phyloP scores from a whole-genome alignment of 441 rosid species.

The Erodium texanum region DNA sequence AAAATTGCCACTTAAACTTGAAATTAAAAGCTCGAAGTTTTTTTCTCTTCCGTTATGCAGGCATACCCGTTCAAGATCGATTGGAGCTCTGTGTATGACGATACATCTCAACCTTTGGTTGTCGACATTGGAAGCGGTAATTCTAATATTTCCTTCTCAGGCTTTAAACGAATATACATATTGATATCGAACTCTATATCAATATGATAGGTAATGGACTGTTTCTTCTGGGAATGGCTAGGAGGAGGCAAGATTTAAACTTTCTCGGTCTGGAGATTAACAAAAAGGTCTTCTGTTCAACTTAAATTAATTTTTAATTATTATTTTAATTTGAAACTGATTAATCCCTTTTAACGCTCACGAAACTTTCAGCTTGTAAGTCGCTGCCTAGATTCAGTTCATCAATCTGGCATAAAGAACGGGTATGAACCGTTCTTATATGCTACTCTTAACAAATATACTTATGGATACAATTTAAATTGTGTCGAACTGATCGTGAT shows the following conservation, averaged over 20 bases:
- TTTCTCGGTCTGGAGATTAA: slow-evolving; percentile 70
- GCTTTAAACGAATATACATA: too few species aligned
- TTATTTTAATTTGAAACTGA: slow-evolving; percentile 8
- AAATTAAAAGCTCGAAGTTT: too few species aligned
- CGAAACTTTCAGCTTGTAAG: slow-evolving; percentile 41
- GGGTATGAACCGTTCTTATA: slow-evolving; percentile 38
- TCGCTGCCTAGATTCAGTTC: slow-evolving; percentile 34
- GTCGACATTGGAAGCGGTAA: slow-evolving; percentile 74
- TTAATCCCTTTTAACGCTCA: neutral
- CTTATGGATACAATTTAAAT: too few species aligned
- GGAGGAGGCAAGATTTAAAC: slow-evolving; percentile 43
- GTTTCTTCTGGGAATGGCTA: slow-evolving; percentile 59
- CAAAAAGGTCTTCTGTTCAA: slow-evolving; percentile 36
- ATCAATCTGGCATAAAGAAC: slow-evolving; percentile 36
- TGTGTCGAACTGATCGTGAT: too few species aligned
- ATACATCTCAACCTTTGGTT: slow-evolving; percentile 46
- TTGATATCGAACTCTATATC: neutral
- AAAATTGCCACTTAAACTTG: too few species aligned
- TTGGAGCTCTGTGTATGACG: slow-evolving; percentile 37
- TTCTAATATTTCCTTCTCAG: slow-evolving; percentile 6
- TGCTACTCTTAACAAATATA: slow-evolving; percentile 8
- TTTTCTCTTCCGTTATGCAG: slow-evolving; percentile 31
- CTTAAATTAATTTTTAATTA: too few species aligned
- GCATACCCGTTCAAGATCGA: slow-evolving; percentile 50
- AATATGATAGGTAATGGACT: slow-evolving; percentile 47